These are phyloP conservation scores for Triangularia verruculosa DNA, from an alignment of 2,329 filamentous ascomycete species.

Conservation along the genomic window DNA sequence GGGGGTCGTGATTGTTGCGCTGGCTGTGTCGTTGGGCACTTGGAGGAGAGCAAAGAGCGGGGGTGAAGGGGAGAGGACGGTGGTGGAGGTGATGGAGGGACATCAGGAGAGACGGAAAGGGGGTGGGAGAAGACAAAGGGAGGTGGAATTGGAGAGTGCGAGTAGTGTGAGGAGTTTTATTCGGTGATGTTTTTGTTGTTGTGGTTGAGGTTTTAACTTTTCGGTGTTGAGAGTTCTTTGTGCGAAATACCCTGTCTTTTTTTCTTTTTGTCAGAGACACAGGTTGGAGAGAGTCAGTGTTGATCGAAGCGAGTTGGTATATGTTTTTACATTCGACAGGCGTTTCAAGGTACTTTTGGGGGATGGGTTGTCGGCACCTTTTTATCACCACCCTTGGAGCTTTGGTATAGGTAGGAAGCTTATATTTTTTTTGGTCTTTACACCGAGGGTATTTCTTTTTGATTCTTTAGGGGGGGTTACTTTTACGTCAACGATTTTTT, in stretches of 20 bases:
- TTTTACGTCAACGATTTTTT: neutral
- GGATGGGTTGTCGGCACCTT: neutral
- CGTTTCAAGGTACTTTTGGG: neutral
- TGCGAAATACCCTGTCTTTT: neutral
- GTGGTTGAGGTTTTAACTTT: neutral
- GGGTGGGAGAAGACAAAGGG: neutral
- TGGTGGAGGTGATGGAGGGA: conserved; percentile 22
- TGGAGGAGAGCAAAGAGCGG: neutral
- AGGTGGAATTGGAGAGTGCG: conserved; percentile 26
- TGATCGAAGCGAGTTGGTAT: neutral
- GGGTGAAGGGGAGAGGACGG: conserved; percentile 2
- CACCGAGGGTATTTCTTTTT: neutral
- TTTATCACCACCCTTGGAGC: neutral
- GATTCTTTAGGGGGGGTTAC: neutral
- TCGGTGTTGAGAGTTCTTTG: neutral
- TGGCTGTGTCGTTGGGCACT: conserved; percentile 20
- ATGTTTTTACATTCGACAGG: neutral
- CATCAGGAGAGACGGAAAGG: conserved; percentile 14
- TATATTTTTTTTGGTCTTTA: neutral
- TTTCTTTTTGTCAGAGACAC: neutral
- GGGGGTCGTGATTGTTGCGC: conserved; percentile 14
- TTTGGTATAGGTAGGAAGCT: no score
- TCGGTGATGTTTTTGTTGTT: conserved; percentile 7
- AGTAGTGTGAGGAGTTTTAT: conserved; percentile 26
- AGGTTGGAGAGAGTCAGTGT: neutral